Base-by-base conservation (phyloP, 352 stramenopile species). In the Pythium aphanidermatum region DNA sequence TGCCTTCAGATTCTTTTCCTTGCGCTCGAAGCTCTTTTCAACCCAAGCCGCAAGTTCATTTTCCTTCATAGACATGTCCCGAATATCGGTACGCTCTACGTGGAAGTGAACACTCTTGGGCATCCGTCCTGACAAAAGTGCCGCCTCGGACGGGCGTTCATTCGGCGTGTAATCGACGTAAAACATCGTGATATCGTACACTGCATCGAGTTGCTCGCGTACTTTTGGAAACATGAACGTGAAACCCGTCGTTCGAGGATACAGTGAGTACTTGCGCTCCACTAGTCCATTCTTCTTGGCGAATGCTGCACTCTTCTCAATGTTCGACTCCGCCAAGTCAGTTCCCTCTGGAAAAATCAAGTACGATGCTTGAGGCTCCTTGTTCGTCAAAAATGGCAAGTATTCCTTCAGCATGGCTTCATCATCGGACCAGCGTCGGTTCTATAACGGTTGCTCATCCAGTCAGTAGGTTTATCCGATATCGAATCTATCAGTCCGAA, bases 121-220 rank as follows among this genome's bases (percentile, higher is more conserved):
- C 46, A 84, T 54, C 35, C 70, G 68, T 17, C 72, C 74, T 33
- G 63, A 70, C 16, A 92, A 39, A 4, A 92, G 58, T 19, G 68
- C 68, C n/a, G 55, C 40, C 54, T 92, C 80, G 17, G 73, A 86
- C 39, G 80, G 76, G 20, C 76, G 74, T 46, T 89, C 70, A 44
- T 72, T 70, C 23, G 62, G 38, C 8, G 59, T 46, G 40, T 80
- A 67, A 53, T 92, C 80, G 26, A 88, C 71, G 41, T 80, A 92
- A 51, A 88, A 88, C 68, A 92, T 80, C 13, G 76, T 92, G 21
- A 89, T 52, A 47, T 92, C 80, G 53, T 93, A 91, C 34, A 93
- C 68, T 20, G 77, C 81, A 24, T 66, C 64, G 2, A 92, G 56
- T 23, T 86, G 55, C 13, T 55, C 55, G 17, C 68, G 61, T 40